Percentiles rank a stretch among this genome's conserved stretches.
These are phyloP conservation scores for Fusarium bactridioides DNA, from an alignment of 2,329 filamentous ascomycete genomes.

Conservation along the genomic window DNA sequence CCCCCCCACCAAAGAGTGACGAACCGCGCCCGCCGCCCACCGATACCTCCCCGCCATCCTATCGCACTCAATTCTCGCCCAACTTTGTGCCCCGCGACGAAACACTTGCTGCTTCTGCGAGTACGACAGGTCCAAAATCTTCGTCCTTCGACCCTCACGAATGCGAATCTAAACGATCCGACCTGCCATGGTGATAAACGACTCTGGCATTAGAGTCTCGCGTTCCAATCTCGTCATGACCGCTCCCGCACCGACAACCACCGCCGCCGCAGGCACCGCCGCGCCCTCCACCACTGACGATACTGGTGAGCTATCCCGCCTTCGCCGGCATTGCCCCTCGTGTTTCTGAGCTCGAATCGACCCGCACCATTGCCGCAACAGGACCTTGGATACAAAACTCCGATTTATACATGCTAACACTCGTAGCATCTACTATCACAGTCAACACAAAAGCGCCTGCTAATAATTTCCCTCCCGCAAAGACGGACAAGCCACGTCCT, in stretches of 20 bases:
- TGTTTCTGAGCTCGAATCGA: conserved; percentile 39
- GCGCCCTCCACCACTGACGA: conserved; percentile 47
- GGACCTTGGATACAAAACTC: not conserved
- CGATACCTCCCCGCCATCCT: conserved; percentile 37
- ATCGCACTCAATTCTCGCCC: conserved; percentile 32
- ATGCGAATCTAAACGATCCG: conserved; percentile 9
- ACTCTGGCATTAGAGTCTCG: conserved; percentile 49
- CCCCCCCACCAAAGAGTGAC: conserved; percentile 38
- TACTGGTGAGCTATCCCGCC: conserved; percentile 50
- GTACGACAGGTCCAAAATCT: conserved; percentile 12
- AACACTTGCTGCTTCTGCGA: conserved; percentile 14
- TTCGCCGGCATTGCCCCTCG: conserved; percentile 46
- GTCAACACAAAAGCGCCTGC: conserved; percentile 57
- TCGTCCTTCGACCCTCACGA: not conserved
- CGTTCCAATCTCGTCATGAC: conserved; percentile 50
- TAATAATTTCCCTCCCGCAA: conserved; percentile 75
- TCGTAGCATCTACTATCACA: conserved; percentile 58
- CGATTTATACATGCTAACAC: conserved; percentile 44
- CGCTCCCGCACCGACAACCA: conserved; percentile 44
- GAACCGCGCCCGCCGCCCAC: conserved; percentile 34
- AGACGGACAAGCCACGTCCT: conserved; percentile 96
- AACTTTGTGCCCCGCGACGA: conserved; percentile 40
- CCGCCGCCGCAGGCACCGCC: conserved; percentile 42
- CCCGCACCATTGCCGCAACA: conserved; percentile 30
- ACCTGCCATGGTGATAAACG: conserved; percentile 52